These are phyloP conservation scores for Eimeria maxima DNA, from an alignment of 169 alveolate genomes.

Conservation along the genomic window DNA sequence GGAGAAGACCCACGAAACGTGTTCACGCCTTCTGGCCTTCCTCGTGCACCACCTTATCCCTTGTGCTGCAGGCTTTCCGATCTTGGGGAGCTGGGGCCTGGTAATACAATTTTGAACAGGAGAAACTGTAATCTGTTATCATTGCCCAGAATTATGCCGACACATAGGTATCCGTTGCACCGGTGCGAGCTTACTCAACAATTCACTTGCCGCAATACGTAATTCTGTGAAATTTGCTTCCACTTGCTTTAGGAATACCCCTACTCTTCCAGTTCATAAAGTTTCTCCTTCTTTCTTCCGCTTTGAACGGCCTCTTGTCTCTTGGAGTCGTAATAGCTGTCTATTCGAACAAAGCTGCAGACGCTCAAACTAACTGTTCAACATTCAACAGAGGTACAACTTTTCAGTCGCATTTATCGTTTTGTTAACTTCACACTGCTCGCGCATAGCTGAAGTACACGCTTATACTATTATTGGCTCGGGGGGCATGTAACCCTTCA, in stretches of 20 bases:
- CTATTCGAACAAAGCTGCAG: conserved; percentile 69
- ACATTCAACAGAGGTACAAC: conserved; percentile 60
- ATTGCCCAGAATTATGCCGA: not conserved
- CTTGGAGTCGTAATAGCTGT: conserved; percentile 59
- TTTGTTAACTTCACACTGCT: not conserved
- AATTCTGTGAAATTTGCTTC: not conserved
- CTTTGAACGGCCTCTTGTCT: conserved; percentile 66
- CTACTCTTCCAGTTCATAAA: conserved; percentile 80
- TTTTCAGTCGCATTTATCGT: not conserved
- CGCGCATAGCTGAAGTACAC: not conserved
- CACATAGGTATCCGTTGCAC: not conserved
- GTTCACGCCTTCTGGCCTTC: conserved; percentile 80
- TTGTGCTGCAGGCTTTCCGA: conserved; percentile 78
- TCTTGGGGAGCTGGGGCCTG: conserved; percentile 83
- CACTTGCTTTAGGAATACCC: conserved; percentile 69
- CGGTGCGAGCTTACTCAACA: not conserved
- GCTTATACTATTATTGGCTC: not conserved
- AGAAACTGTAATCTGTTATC: not conserved
- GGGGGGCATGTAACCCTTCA: not conserved
- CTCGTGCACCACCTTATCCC: conserved; percentile 75
- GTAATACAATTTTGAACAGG: not conserved
- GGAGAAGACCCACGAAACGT: conserved; percentile 68
- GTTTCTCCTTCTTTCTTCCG: conserved; percentile 69
- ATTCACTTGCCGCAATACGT: not conserved
- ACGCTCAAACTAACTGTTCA: conserved; percentile 62